These are phyloP conservation scores for Rhamnella rubrinervis DNA, from an alignment of 331 rosid species.

Conservation along the genomic window DNA sequence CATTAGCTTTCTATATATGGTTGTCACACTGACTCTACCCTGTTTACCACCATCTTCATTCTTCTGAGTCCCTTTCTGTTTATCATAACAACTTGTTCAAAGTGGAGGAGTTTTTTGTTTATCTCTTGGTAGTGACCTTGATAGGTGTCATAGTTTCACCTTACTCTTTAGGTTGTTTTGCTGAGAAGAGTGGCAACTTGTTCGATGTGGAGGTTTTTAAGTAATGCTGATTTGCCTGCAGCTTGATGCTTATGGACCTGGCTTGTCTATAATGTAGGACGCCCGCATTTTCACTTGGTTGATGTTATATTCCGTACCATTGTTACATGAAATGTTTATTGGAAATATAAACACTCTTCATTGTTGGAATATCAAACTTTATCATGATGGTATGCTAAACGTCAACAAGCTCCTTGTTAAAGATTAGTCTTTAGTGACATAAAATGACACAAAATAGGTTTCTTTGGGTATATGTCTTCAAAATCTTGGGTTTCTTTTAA, in stretches of 20 bases:
- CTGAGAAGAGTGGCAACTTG: background rate
- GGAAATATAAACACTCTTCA: no score
- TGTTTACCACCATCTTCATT: background rate
- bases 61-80: background rate
- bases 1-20: background rate
- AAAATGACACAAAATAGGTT: background rate
- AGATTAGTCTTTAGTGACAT: background rate
- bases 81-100: background rate
- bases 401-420: background rate
- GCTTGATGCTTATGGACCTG: no score
- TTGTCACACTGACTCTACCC: background rate
- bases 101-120: background rate
- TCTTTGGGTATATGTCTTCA: background rate
- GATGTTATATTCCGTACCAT: no score
- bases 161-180: background rate
- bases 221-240: no score
- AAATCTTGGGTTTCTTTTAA: background rate
- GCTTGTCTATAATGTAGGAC: no score
- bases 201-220: no score
- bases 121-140: background rate
- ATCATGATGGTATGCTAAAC: background rate
- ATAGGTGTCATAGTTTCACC: background rate
- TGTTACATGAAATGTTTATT: no score
- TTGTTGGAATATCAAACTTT: background rate
- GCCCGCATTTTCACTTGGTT: no score